Percentiles rank a stretch among this genome's conserved stretches.
Evolutionary conservation across 1,284 basidiomycete species (phyloP).

Genomic region (Trichosporon inkin): DNA sequence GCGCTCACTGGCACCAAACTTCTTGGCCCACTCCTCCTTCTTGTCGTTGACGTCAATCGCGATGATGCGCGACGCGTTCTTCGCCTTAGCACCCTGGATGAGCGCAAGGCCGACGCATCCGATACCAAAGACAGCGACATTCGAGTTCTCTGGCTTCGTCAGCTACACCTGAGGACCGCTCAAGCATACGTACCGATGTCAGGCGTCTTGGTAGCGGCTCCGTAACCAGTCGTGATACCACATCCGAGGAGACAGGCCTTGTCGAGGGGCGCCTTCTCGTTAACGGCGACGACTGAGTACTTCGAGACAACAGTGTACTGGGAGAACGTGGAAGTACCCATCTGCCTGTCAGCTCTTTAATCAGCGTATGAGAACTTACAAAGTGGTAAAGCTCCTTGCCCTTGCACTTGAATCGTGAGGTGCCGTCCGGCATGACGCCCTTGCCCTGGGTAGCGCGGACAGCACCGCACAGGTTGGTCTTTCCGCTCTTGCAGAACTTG

Average conservation of each 20-base stretch:
- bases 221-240: constrained; percentile 88
- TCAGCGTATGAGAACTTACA: constrained; percentile 54
- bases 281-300: constrained; percentile 89
- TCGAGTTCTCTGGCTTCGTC: constrained; percentile 63
- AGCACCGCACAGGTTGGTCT: constrained; percentile 91
- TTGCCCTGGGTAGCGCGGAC: constrained; percentile 93
- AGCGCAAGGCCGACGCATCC: constrained; percentile 95
- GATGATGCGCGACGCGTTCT: constrained; percentile 82
- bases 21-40: constrained; percentile 83
- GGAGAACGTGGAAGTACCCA: constrained; percentile 97
- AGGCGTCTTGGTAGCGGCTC: constrained; percentile 55
- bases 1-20: constrained; percentile 77
- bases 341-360: constrained; percentile 55
- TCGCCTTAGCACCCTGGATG: constrained; percentile 72
- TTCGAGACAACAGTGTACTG: constrained; percentile 99
- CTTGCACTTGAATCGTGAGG: constrained; percentile 84
- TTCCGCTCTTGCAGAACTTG: constrained; percentile 98
- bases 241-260: constrained; percentile 93
- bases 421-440: constrained; percentile 92
- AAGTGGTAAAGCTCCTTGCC: constrained; percentile 89
- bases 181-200: constrained; percentile 38
- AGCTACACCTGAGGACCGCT: not conserved
- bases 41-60: constrained; percentile 84
- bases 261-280: constrained; percentile 79
- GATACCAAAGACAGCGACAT: constrained; percentile 90